These are phyloP conservation scores for Friedmanniomyces simplex DNA, from an alignment of 495 filamentous ascomycete species.

Conservation along the genomic window DNA sequence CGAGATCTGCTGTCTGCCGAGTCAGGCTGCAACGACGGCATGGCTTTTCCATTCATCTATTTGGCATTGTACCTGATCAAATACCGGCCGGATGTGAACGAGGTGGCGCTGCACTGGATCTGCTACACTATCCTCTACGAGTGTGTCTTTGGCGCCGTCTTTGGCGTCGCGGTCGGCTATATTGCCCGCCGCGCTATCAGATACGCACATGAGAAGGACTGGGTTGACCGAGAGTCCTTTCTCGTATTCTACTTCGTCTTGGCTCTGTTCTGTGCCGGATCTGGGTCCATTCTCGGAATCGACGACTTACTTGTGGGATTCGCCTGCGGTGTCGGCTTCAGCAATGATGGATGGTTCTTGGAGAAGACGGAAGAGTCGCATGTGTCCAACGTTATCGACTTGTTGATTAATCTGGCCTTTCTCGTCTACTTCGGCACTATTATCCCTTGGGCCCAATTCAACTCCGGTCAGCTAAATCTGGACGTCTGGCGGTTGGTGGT, in stretches of 20 bases:
- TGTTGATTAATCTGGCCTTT: slow-evolving; percentile 92
- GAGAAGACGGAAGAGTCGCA: slow-evolving; percentile 98
- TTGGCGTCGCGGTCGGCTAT: slow-evolving; percentile 82
- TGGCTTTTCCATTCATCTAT: slow-evolving; percentile 99
- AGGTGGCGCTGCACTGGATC: slow-evolving; percentile 80
- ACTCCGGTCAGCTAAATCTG: slow-evolving; percentile 56
- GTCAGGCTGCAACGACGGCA: slow-evolving; percentile 98
- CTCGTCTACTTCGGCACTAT: slow-evolving; percentile 97
- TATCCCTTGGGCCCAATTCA: slow-evolving; percentile 87
- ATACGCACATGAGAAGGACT: slow-evolving; percentile 67
- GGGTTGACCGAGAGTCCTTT: slow-evolving; percentile 95
- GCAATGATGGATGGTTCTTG: slow-evolving; percentile 97
- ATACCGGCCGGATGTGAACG: slow-evolving; percentile 53
- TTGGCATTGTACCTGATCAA: slow-evolving; percentile 78
- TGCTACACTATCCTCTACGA: slow-evolving; percentile 88
- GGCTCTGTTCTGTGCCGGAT: slow-evolving; percentile 91
- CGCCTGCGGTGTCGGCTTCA: slow-evolving; percentile 89
- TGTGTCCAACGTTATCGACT: slow-evolving; percentile 97
- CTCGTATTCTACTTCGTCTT: slow-evolving; percentile 98
- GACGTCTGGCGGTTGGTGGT: slow-evolving; percentile 82
- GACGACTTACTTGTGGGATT: slow-evolving; percentile 98
- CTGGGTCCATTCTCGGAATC: slow-evolving; percentile 81
- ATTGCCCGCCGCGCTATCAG: slow-evolving; percentile 83
- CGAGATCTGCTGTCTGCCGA: slow-evolving; percentile 92
- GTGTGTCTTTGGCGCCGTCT: slow-evolving; percentile 86